Evolutionary conservation across 2,329 filamentous ascomycete genomes (phyloP).

Genomic region (Claviceps digitariae): DNA sequence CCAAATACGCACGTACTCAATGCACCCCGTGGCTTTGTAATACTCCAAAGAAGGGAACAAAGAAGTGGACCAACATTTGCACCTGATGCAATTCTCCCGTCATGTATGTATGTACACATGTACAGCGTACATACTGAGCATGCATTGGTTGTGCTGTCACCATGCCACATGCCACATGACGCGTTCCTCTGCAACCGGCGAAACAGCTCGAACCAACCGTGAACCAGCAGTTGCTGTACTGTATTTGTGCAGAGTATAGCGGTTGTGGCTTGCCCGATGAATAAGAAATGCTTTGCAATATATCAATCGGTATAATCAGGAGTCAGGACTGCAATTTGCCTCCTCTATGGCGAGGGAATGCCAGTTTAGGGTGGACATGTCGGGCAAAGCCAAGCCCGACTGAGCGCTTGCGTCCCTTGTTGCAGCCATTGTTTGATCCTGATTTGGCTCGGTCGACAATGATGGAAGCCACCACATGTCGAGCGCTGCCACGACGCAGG

Average conservation of each 20-base stretch:
- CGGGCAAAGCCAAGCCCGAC: background rate
- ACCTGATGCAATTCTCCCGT: background rate
- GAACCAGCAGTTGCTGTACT: no score
- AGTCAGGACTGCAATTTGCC: background rate
- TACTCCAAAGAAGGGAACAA: background rate
- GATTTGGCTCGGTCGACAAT: background rate
- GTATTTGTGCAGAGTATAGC: no score
- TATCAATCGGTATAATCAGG: background rate
- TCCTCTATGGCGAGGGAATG: background rate
- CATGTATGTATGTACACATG: background rate
- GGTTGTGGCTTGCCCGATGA: no score
- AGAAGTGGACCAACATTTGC: background rate
- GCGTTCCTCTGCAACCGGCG: no score
- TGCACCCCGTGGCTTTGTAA: background rate
- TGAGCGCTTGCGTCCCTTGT: background rate
- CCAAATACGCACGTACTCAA: background rate
- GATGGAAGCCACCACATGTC: background rate
- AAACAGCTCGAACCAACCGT: no score
- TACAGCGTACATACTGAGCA: background rate
- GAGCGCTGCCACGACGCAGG: background rate
- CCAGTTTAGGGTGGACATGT: background rate
- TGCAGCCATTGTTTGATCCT: background rate
- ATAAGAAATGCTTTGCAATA: background rate
- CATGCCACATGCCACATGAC: no score
- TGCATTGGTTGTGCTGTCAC: background rate